Percentiles rank a stretch among this genome's conserved stretches.
Conservation (phyloP, 441 rosid species). For the Isatis lusitanica region DNA sequence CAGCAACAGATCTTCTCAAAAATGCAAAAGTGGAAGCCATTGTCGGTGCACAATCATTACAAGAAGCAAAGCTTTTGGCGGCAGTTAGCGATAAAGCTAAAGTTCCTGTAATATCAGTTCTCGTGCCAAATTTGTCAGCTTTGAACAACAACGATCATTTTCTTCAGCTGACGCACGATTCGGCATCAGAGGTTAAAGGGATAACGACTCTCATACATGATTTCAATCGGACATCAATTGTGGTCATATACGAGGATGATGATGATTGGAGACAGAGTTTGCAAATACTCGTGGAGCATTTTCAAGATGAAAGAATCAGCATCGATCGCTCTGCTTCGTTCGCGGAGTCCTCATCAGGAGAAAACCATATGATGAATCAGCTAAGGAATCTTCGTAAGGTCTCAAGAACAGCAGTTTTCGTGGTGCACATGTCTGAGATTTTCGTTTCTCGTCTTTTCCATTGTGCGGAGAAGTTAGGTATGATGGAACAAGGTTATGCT, state of each 20-base stretch:
- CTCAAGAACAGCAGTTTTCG: slow-evolving; percentile 24
- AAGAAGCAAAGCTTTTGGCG: slow-evolving; percentile 38
- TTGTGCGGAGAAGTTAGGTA: slow-evolving; percentile 35
- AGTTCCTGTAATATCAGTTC: slow-evolving; percentile 43
- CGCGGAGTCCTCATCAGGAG: neutral
- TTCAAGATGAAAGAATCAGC: slow-evolving; percentile 23
- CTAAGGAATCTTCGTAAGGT: slow-evolving; percentile 19
- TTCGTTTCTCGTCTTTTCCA: slow-evolving; percentile 34
- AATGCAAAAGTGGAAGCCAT: slow-evolving; percentile 36
- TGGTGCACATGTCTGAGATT: slow-evolving; percentile 45
- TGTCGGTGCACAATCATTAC: slow-evolving; percentile 32
- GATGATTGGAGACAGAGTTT: slow-evolving; percentile 34
- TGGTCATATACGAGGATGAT: slow-evolving; percentile 39
- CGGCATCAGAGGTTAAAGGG: slow-evolving; percentile 32
- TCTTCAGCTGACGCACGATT: slow-evolving; percentile 33
- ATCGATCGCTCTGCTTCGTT: slow-evolving; percentile 25
- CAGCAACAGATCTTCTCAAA: slow-evolving; percentile 33
- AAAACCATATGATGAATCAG: slow-evolving; percentile 30
- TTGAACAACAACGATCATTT: slow-evolving; percentile 27
- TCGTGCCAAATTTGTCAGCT: neutral
- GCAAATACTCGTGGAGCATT: slow-evolving; percentile 23
- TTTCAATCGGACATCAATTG: slow-evolving; percentile 17
- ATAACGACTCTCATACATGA: slow-evolving; percentile 26
- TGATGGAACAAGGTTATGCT: slow-evolving; percentile 44
- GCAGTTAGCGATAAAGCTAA: slow-evolving; percentile 24